phyloP scores from a whole-genome alignment of 2,329 filamentous ascomycete species.

The Trichoderma atroviride region DNA sequence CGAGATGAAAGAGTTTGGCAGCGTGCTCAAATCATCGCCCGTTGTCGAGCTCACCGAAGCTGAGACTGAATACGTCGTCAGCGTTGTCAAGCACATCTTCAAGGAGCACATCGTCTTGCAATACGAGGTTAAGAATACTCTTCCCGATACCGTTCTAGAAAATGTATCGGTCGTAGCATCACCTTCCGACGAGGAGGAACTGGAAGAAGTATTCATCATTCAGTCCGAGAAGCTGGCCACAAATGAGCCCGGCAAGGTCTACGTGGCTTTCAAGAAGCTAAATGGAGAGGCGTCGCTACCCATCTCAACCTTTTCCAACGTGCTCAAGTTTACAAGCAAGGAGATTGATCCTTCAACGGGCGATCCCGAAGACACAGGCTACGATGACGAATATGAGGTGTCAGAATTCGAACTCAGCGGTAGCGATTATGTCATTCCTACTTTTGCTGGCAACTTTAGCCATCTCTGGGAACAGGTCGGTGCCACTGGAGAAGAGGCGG shows the following conservation, averaged over 20 bases:
- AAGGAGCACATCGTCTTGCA: conserved; percentile 95
- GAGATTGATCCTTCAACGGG: conserved; percentile 95
- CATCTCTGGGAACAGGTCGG: conserved; percentile 94
- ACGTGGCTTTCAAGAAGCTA: conserved; percentile 89
- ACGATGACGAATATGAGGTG: conserved; percentile 97
- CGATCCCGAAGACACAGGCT: conserved; percentile 88
- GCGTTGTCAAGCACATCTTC: conserved; percentile 94
- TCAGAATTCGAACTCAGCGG: conserved; percentile 89
- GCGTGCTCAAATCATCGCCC: conserved; percentile 86
- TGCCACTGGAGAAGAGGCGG: conserved; percentile 83
- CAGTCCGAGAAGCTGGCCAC: conserved; percentile 80
- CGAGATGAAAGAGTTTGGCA: conserved; percentile 87
- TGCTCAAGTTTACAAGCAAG: conserved; percentile 96
- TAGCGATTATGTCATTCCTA: conserved; percentile 90
- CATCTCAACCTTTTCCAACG: conserved; percentile 81
- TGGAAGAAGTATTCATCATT: conserved; percentile 92
- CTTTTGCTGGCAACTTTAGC: conserved; percentile 92
- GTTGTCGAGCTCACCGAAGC: conserved; percentile 91
- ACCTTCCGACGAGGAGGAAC: conserved; percentile 77
- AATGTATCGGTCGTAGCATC: conserved; percentile 83
- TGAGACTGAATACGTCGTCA: conserved; percentile 96
- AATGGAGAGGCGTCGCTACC: conserved; percentile 77
- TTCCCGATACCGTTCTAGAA: conserved; percentile 86
- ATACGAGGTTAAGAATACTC: conserved; percentile 96
- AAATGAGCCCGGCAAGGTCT: conserved; percentile 89